Evolutionary conservation across 2,329 filamentous ascomycete species (phyloP).

Genomic region (Neoascochyta sp.): DNA sequence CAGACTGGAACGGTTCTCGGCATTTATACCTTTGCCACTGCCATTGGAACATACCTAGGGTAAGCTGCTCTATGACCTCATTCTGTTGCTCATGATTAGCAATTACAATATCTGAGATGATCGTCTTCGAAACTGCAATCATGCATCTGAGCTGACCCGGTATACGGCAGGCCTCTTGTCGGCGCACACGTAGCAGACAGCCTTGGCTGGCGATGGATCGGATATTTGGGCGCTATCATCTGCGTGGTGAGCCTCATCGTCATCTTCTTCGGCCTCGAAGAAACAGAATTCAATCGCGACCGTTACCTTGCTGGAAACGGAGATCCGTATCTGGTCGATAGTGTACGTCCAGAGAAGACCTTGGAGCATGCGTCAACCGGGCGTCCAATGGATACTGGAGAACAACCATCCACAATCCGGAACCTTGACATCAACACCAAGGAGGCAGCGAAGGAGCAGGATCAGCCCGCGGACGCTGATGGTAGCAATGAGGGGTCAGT

Average conservation of each 20-base stretch:
- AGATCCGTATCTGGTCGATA: constrained; percentile 7
- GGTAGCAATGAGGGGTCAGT: constrained; percentile 4
- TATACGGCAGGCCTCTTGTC: constrained; percentile 8
- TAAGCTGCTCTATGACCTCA: not conserved
- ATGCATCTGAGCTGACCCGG: constrained; percentile 1
- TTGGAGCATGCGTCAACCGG: constrained; percentile 4
- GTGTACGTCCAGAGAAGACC: constrained; percentile 7
- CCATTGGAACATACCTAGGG: constrained; percentile 16
- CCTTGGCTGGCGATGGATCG: constrained; percentile 17
- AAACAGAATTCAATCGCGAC: constrained; percentile 16
- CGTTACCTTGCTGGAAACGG: constrained; percentile 7
- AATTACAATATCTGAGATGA: too few relatives aligned
- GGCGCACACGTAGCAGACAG: constrained; percentile 13
- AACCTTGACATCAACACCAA: constrained; percentile 1
- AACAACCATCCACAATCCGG: constrained; percentile 1
- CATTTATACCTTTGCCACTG: constrained; percentile 15
- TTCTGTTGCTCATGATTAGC: too few relatives aligned
- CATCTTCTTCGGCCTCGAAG: constrained; percentile 14
- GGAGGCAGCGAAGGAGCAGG: constrained; percentile 2
- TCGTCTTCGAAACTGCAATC: too few relatives aligned
- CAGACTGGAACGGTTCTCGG: constrained; percentile 18
- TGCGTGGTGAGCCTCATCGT: constrained; percentile 13
- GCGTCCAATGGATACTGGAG: constrained; percentile 2
- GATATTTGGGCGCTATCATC: constrained; percentile 15
- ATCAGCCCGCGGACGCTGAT: constrained; percentile 8